A percentile compares a stretch with the other conserved stretches of the same genome.
These are phyloP conservation scores for Trichoderma brevicompactum DNA, from an alignment of 2,329 filamentous ascomycete species.

Conservation along the genomic window DNA sequence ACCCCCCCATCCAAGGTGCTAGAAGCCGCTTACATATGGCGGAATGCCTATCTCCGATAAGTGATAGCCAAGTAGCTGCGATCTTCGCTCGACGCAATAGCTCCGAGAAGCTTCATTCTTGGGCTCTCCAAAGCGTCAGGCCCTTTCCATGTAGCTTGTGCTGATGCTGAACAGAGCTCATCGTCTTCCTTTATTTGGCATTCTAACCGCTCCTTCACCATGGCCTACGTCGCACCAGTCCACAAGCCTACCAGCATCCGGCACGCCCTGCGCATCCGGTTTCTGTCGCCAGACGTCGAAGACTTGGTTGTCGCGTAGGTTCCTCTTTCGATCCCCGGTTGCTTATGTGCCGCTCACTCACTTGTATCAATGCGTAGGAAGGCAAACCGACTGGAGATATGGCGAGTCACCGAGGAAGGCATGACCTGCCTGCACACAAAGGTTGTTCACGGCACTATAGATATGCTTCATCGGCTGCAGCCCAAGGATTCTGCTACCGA, in stretches of 20 bases:
- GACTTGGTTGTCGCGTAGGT: slow-evolving; percentile 86
- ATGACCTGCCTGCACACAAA: slow-evolving; percentile 69
- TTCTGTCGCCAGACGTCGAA: slow-evolving; percentile 75
- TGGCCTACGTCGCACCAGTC: slow-evolving; percentile 95
- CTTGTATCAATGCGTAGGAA: slow-evolving; percentile 58
- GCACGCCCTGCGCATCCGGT: slow-evolving; percentile 80
- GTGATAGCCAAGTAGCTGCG: slow-evolving; percentile 6
- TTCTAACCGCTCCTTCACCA: slow-evolving; percentile 44
- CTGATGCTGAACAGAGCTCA: slow-evolving; percentile 30
- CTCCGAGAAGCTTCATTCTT: slow-evolving; percentile 17
- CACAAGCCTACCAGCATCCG: slow-evolving; percentile 90
- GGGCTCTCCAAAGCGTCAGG: not conserved
- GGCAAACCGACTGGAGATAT: slow-evolving; percentile 84
- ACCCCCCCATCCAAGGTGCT: slow-evolving; percentile 26
- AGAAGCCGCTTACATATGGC: slow-evolving; percentile 34
- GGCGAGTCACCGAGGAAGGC: slow-evolving; percentile 67
- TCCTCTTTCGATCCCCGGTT: not conserved
- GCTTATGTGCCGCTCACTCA: not conserved
- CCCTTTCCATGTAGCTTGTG: slow-evolving; percentile 36
- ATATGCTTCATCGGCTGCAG: slow-evolving; percentile 79
- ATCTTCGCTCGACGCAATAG: slow-evolving; percentile 14
- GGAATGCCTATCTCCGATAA: slow-evolving; percentile 27
- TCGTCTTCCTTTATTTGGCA: not conserved
- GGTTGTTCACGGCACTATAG: slow-evolving; percentile 81
- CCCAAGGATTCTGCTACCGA: slow-evolving; percentile 76